These are phyloP conservation scores for Cercospora sesami DNA, from an alignment of 2,329 filamentous ascomycete genomes.

Conservation along the genomic window DNA sequence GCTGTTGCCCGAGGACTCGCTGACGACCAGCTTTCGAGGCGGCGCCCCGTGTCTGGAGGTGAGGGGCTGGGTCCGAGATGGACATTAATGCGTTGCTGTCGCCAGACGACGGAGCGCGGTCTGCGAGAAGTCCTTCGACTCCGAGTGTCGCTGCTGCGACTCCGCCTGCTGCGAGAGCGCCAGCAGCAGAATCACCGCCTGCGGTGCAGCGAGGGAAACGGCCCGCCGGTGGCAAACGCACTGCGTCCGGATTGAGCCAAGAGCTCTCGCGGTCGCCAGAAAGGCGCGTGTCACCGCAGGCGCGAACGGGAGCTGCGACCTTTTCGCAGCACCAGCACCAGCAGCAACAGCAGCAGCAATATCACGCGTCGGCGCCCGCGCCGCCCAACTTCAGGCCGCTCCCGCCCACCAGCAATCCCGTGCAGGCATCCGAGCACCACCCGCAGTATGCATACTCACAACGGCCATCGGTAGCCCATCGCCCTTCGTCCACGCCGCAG, in stretches of 20 bases:
- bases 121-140: not conserved
- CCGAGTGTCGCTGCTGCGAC: not conserved
- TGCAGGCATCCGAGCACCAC: slow-evolving; percentile 2
- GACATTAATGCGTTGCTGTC: slow-evolving; percentile 53
- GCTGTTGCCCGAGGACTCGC: slow-evolving; percentile 12
- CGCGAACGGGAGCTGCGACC: too few species aligned
- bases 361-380: slow-evolving; percentile 20
- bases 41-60: slow-evolving; percentile 1
- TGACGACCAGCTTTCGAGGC: slow-evolving; percentile 13
- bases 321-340: too few species aligned
- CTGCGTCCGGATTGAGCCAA: slow-evolving; percentile 48
- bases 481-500: slow-evolving; percentile 47
- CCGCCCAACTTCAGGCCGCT: slow-evolving; percentile 27
- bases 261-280: slow-evolving; percentile 38
- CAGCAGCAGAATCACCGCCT: slow-evolving; percentile 38
- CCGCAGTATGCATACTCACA: slow-evolving; percentile 23
- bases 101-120: slow-evolving; percentile 46
- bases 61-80: slow-evolving; percentile 37
- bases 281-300: slow-evolving; percentile 32
- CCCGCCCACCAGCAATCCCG: slow-evolving; percentile 32
- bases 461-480: slow-evolving; percentile 35
- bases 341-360: slow-evolving; percentile 13
- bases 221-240: slow-evolving; percentile 34
- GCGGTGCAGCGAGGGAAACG: slow-evolving; percentile 15
- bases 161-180: slow-evolving; percentile 22